Conservation (phyloP, 208 protist species). For the Leishmania aethiopica region DNA sequence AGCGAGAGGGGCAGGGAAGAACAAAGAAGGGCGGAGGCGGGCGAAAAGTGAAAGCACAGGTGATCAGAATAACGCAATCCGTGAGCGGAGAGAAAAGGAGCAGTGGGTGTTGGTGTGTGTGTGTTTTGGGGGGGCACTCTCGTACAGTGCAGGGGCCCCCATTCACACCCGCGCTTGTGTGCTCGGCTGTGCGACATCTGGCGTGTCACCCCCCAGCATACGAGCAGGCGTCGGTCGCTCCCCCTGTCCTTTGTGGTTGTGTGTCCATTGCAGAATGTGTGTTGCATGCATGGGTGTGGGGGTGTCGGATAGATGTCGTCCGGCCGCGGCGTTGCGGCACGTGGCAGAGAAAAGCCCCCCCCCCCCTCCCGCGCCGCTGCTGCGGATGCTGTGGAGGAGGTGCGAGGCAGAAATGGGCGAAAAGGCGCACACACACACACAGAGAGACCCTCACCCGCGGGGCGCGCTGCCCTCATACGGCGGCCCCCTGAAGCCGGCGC, state of each 20-base stretch:
- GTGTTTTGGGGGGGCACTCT: too few species aligned
- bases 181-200: background rate
- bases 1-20: too few species aligned
- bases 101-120: background rate
- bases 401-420: background rate
- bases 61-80: background rate
- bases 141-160: background rate
- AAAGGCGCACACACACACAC: background rate
- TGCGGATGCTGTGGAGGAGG: background rate
- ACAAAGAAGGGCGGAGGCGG: background rate
- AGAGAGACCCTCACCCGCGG: background rate
- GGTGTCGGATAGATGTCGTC: background rate
- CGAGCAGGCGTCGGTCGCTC: background rate
- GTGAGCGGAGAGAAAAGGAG: background rate
- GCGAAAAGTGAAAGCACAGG: background rate
- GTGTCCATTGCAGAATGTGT: background rate
- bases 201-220: background rate
- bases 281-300: background rate
- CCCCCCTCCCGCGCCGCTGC: too few species aligned
- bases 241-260: background rate
- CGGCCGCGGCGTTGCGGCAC: background rate
- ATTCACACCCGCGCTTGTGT: background rate
- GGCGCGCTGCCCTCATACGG: background rate
- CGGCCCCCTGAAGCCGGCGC: slow-evolving; percentile 9
- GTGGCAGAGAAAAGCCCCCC: background rate